Conservation (phyloP, 805 yeast genomes). For the Myxozyma neglecta region DNA sequence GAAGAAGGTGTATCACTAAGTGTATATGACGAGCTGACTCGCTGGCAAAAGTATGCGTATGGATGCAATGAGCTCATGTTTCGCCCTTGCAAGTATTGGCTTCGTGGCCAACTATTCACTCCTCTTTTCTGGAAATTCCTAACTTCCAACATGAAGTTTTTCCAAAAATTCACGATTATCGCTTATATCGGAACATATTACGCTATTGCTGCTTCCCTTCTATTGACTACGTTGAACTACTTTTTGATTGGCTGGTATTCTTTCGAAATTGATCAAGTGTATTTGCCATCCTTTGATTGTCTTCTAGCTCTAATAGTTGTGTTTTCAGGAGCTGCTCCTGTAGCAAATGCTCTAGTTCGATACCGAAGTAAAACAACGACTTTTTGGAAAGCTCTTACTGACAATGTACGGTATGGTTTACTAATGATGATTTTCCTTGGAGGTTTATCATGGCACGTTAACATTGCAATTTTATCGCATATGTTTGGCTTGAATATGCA, state of each 20-base stretch:
- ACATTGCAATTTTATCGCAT: slow-evolving; percentile 20
- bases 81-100: slow-evolving; percentile 19
- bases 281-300: slow-evolving; percentile 19
- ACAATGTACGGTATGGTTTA: slow-evolving; percentile 8
- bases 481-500: slow-evolving; percentile 24
- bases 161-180: slow-evolving; percentile 22
- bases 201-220: slow-evolving; percentile 20
- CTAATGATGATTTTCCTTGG: slow-evolving; percentile 23
- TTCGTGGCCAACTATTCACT: slow-evolving; percentile 12
- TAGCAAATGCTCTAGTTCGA: slow-evolving; percentile 17
- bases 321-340: slow-evolving; percentile 18
- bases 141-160: slow-evolving; percentile 18
- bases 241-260: slow-evolving; percentile 22
- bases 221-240: slow-evolving; percentile 19
- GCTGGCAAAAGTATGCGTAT: slow-evolving; percentile 29
- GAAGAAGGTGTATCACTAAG: slow-evolving; percentile 28
- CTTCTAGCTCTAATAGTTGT: slow-evolving; percentile 15
- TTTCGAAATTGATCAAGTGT: slow-evolving; percentile 15
- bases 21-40: slow-evolving; percentile 27
- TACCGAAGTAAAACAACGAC: slow-evolving; percentile 7
- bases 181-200: slow-evolving; percentile 28
- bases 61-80: slow-evolving; percentile 26
- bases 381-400: slow-evolving; percentile 10
- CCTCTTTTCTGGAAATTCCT: slow-evolving; percentile 22
- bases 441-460: slow-evolving; percentile 24